Evolutionary conservation across 371 early-diverging fungal species (phyloP), one percentile per base, ranked within the genome.

Genomic region (Parasitella parasitica): DNA sequence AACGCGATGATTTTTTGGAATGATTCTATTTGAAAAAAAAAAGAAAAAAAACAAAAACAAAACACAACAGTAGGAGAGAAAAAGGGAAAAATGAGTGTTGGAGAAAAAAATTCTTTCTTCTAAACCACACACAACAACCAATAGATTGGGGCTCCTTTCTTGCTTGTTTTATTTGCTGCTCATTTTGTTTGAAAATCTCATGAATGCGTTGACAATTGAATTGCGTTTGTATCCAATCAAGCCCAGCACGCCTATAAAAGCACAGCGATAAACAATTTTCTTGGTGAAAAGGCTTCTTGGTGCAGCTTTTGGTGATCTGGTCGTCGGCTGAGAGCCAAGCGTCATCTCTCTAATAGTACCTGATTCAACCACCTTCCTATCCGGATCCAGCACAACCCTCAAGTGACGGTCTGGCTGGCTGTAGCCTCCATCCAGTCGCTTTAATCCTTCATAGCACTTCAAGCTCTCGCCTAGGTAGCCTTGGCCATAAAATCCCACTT

Each of bases 401-500:
- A 80, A 58, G 60, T 80, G 81, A 6, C 76, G 55, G 7, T 62
- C 36, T 4, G 66, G 56, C 15, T 59, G 56, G 54, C 71, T 67
- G 34, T 79, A 79, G 0, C 72, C 72, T 6, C 60, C 60, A 58
- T 79, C 79, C 4, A 7, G 3, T 16, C 79, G 68, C 11, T 57
- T n/a, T 6, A 48, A 38, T 13, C 76, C 80, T 57, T 79, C 76
- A 51, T 79, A 79, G 0, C 57, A n/a, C 22, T 72, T 58, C 3
- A 67, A 39, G 0, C n/a, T 9, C n/a, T 71, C 70, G 0, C 66
- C 67, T 24, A 63, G 28, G 2, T 61, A 12, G 2, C 67, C 64
- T 22, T 66, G 57, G 7, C 71, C 73, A 69, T 82, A 89, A 56
- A 89, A 80, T 4, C 85, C 85, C 41, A 81, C 75, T 11, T 67